Conservation (phyloP, 352 stramenopile species). For the Phytophthora uliginosa region DNA sequence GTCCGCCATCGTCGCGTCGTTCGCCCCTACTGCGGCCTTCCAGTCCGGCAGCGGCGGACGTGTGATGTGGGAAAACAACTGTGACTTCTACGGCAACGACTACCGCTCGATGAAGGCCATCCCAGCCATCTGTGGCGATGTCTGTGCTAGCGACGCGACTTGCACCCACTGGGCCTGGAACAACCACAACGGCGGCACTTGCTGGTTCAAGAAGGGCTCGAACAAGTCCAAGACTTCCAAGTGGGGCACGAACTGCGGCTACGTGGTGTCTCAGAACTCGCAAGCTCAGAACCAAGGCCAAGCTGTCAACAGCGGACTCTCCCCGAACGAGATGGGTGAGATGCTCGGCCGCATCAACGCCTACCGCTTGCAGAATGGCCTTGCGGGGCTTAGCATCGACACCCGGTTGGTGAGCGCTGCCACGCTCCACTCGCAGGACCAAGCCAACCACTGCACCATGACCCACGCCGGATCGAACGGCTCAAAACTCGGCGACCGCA, state of each 20-base stretch:
- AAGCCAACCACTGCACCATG: slow-evolving; percentile 54
- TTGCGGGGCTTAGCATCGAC: slow-evolving; percentile 47
- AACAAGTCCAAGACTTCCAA: slow-evolving; percentile 26
- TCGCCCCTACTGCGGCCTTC: slow-evolving; percentile 15
- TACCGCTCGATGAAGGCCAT: slow-evolving; percentile 35
- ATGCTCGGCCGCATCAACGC: slow-evolving; percentile 63
- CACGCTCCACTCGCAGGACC: slow-evolving; percentile 52
- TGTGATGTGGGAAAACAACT: slow-evolving; percentile 52
- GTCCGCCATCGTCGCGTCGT: slow-evolving; percentile 13
- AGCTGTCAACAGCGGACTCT: slow-evolving; percentile 39
- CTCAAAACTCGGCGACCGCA: slow-evolving; percentile 42
- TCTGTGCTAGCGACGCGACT: slow-evolving; percentile 33
- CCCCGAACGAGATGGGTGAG: slow-evolving; percentile 33
- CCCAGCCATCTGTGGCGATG: slow-evolving; percentile 40
- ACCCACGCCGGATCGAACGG: slow-evolving; percentile 49
- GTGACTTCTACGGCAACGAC: slow-evolving; percentile 47
- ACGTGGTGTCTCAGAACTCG: slow-evolving; percentile 39
- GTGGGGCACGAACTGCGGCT: slow-evolving; percentile 48
- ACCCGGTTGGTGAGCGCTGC: slow-evolving; percentile 43
- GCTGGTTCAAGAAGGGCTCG: slow-evolving; percentile 53
- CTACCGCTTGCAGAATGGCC: slow-evolving; percentile 49
- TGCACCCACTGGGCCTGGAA: slow-evolving; percentile 57
- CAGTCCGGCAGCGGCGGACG: slow-evolving; percentile 30
- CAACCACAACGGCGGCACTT: slow-evolving; percentile 44
- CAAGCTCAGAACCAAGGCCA: slow-evolving; percentile 21